Conservation (phyloP, 306 rosid species). For the Fagus crenata region DNA sequence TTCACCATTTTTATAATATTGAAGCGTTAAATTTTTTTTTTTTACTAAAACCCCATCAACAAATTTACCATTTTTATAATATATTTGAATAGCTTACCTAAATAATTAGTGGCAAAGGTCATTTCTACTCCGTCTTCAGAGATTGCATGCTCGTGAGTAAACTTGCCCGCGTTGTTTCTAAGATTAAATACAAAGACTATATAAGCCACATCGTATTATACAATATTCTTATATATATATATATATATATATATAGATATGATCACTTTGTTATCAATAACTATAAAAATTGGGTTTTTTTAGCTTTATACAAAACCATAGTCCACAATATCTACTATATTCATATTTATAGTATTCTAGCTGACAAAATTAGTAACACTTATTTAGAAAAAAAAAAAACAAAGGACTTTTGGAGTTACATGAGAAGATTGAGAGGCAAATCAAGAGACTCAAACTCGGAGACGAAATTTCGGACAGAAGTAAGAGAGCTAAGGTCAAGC, state of each 20-base stretch:
- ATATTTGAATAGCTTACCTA: constrained; percentile 19
- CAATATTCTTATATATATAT: no score
- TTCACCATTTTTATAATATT: neutral
- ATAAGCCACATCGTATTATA: no score
- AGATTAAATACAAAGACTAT: neutral
- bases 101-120: constrained; percentile 19
- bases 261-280: no score
- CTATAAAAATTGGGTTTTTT: neutral
- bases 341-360: no score
- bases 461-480: constrained; percentile 62
- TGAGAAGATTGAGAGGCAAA: constrained; percentile 79
- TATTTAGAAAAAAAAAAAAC: no score
- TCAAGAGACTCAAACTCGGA: constrained; percentile 50
- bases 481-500: constrained; percentile 83
- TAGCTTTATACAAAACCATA: neutral
- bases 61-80: neutral
- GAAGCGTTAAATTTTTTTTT: no score
- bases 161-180: constrained; percentile 92
- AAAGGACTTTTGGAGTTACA: constrained; percentile 37
- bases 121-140: constrained; percentile 87
- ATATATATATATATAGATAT: no score
- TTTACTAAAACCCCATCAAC: neutral
- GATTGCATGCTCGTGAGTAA: constrained; percentile 64
- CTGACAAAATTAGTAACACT: no score
- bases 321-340: no score